Percentiles rank a stretch among this genome's conserved stretches.
These are phyloP conservation scores for Solanum rostratum DNA, from an alignment of 257 asterid species.

Conservation along the genomic window DNA sequence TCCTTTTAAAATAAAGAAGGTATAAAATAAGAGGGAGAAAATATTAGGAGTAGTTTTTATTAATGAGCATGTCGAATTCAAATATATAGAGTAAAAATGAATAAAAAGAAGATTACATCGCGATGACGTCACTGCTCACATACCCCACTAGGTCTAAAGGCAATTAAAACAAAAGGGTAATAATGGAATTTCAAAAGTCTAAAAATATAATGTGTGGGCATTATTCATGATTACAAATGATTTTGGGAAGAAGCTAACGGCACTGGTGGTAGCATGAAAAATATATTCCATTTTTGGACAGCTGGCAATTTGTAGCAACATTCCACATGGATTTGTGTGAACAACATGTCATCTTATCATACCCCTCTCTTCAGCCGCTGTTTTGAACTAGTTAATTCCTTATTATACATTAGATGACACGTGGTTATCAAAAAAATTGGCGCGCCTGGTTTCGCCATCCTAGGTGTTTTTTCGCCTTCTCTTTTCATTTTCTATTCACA, in stretches of 20 bases:
- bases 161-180: background rate
- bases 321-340: background rate
- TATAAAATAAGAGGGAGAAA: too few species aligned
- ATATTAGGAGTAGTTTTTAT: too few species aligned
- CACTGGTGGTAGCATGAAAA: background rate
- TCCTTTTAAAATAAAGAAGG: too few species aligned
- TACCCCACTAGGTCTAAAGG: background rate
- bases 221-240: background rate
- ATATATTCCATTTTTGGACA: background rate
- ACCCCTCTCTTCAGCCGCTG: background rate
- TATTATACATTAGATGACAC: background rate
- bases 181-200: background rate
- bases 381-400: background rate
- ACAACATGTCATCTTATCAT: background rate
- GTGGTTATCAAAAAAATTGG: background rate
- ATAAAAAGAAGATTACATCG: background rate
- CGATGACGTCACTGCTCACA: background rate
- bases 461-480: background rate
- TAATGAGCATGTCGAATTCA: too few species aligned
- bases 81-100: too few species aligned
- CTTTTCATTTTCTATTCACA: background rate
- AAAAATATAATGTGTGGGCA: background rate
- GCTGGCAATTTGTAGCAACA: background rate
- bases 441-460: background rate
- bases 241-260: background rate